A percentile compares a stretch with the other conserved stretches of the same genome.
Evolutionary conservation across 2,329 filamentous ascomycete species (phyloP).

Genomic region (Epichloe amarillans): DNA sequence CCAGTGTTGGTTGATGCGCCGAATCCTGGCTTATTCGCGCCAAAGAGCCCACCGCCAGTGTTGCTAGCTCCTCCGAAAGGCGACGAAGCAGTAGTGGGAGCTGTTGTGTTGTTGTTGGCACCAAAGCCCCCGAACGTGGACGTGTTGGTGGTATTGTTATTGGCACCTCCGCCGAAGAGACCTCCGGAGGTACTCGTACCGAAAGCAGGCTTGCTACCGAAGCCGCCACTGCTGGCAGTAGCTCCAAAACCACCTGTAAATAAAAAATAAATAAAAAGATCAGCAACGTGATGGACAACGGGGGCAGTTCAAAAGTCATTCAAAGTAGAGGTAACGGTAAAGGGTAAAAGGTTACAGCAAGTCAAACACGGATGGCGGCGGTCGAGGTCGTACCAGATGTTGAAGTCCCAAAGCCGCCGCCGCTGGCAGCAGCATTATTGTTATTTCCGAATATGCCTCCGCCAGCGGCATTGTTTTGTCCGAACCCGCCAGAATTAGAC

Average conservation of each 20-base stretch:
- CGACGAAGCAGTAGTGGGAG: slow-evolving; percentile 20
- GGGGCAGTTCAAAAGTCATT: neutral
- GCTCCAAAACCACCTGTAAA: slow-evolving; percentile 24
- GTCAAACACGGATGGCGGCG: neutral
- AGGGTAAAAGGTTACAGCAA: neutral
- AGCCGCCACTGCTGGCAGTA: slow-evolving; percentile 19
- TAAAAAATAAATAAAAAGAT: neutral
- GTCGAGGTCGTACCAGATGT: slow-evolving; percentile 17
- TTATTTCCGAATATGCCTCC: slow-evolving; percentile 32
- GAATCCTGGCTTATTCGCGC: slow-evolving; percentile 38
- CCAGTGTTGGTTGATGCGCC: slow-evolving; percentile 28
- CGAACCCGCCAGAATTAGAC: slow-evolving; percentile 28
- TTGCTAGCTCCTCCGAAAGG: slow-evolving; percentile 26
- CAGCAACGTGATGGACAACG: neutral
- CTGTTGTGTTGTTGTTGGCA: slow-evolving; percentile 14
- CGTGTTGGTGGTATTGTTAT: slow-evolving; percentile 21
- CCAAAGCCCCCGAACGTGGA: slow-evolving; percentile 30
- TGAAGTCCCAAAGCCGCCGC: slow-evolving; percentile 24
- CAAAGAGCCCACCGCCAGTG: slow-evolving; percentile 38
- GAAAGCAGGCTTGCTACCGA: slow-evolving; percentile 38
- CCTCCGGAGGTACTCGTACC: slow-evolving; percentile 30
- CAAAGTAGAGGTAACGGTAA: neutral
- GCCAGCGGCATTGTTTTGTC: slow-evolving; percentile 22
- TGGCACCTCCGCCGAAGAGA: slow-evolving; percentile 32
- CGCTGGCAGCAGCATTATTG: slow-evolving; percentile 13